Percentiles rank a stretch among this genome's conserved stretches.
These are phyloP conservation scores for Microthyrium microscopicum DNA, from an alignment of 2,329 filamentous ascomycete genomes.

Conservation along the genomic window DNA sequence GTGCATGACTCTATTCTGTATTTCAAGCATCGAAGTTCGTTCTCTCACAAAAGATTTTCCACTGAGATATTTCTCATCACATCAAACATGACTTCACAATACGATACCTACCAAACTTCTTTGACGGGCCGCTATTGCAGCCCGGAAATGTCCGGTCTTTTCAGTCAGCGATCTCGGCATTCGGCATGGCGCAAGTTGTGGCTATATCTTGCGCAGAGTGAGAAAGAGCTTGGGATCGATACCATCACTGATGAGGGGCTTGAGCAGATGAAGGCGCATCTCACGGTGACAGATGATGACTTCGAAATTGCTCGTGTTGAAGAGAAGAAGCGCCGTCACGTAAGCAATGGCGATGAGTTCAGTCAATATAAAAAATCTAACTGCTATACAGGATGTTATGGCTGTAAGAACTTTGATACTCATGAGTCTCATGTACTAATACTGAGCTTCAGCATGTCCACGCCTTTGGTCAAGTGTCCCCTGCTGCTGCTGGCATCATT, in stretches of 20 bases:
- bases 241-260: slow-evolving; percentile 49
- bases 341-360: too few species aligned
- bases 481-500: slow-evolving; percentile 67
- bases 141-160: slow-evolving; percentile 30
- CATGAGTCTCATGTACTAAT: slow-evolving; percentile 17
- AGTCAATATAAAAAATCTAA: slow-evolving; percentile 11
- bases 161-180: slow-evolving; percentile 45
- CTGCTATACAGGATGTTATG: neutral
- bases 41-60: too few species aligned
- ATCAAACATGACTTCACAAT: neutral
- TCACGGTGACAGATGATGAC: slow-evolving; percentile 29
- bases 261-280: slow-evolving; percentile 27
- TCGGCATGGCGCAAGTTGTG: slow-evolving; percentile 74
- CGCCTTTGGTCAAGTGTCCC: slow-evolving; percentile 56
- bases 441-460: too few species aligned
- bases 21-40: too few species aligned
- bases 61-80: neutral
- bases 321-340: slow-evolving; percentile 23
- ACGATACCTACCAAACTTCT: slow-evolving; percentile 42
- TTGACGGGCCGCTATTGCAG: slow-evolving; percentile 48
- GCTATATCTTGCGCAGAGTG: slow-evolving; percentile 66
- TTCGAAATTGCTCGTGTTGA: slow-evolving; percentile 30
- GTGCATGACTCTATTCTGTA: too few species aligned
- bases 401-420: neutral
- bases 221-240: slow-evolving; percentile 63